Base-by-base conservation (phyloP, 2,329 filamentous ascomycete genomes). In the Bertia moriformis region DNA sequence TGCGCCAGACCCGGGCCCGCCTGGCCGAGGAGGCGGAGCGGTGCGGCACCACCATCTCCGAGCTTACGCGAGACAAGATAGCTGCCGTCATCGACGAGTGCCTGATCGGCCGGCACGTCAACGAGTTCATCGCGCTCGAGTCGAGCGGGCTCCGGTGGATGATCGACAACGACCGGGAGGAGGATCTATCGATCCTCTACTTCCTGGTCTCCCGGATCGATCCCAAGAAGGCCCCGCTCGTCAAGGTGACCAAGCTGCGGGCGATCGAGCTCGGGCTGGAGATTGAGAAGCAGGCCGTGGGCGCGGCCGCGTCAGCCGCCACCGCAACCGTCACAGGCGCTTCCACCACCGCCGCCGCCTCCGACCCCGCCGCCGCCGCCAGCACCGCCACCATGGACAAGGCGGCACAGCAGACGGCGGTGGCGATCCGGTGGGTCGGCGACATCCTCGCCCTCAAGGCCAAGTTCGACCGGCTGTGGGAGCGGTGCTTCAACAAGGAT, bases 381-480 rank as follows among this genome's bases (percentile, higher is more conserved):
- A 67, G 40, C 48, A 57, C 17, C 72, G 76, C 40, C 60, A 47
- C 53, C 69, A 41, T 51, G 71, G 27, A 72, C 64, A 43, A 63
- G 1, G 63, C 78, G 4, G 88, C 85, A 19, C 81, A 86, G 54
- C 81, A 88, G 52, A 96, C 91, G 1, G 72, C 76, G 0, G 83
- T 87, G 2, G 91, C 91, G 0, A 82, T 96, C 49, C 85, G 83
- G 50, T 98, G 91, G 91, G 89, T 96, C 2, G 85, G 93, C 49
- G 87, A 94, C 49, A 83, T 96, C 2, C 63, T 98, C 37, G 60
- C 62, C 14, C 65, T 98, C 19, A 95, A 96, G 58, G 78, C 83
- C 48, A 93, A 91, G 53, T 96, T 94, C 49, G 88, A 96, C 55
- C 69, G 60, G 12, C 72, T 98, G 43, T 87, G 81, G 74, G 63